Evolutionary conservation across 2,329 filamentous ascomycete species (phyloP), one percentile per base, ranked within the genome.

Genomic region (Colletotrichum limetticola): DNA sequence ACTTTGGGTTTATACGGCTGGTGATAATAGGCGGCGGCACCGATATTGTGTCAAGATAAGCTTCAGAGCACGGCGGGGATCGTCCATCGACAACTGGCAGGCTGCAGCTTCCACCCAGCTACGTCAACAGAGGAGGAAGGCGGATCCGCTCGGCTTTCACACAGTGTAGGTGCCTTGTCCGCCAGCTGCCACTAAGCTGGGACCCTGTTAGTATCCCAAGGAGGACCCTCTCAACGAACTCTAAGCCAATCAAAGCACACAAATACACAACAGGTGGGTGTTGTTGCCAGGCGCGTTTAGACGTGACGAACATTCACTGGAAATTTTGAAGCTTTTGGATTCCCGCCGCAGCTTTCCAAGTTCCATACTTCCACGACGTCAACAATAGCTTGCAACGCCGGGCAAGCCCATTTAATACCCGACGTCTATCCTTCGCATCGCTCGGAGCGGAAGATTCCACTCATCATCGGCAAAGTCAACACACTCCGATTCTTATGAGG

Each of bases 261-360:
- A 8, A 11, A 19, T 22, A 53, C 57, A 32, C n/a, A 35, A 16
- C 57, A 32, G 60, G 71, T 74, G 68, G 71, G 59, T 72, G 68
- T 74, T 75, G 66, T 62, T 72, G 58, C 68, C 63, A 71, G 68
- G 74, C 79, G 76, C 82, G 82, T 82, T 82, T 82, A 77, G 82
- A 82, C 82, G 81, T 84, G 82, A 82, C 80, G 79, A 78, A 76
- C 74, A 74, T 66, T 73, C 57, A 37, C 57, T 55, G 65, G 70
- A 74, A 72, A 73, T 74, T 69, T 72, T 69, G 69, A 70, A 69
- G 60, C 37, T 65, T 22, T 12, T 61, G 35, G 7, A 52, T 37
- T 46, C 64, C 70, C 52, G 68, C 71, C 37, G 49, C 52, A 56
- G 46, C 42, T 53, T 63, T 26, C 6, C 16, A 42, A 19, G 37